Evolutionary conservation across 1,284 basidiomycete species (phyloP).

Genomic region (Tilletiopsis washingtonensis): DNA sequence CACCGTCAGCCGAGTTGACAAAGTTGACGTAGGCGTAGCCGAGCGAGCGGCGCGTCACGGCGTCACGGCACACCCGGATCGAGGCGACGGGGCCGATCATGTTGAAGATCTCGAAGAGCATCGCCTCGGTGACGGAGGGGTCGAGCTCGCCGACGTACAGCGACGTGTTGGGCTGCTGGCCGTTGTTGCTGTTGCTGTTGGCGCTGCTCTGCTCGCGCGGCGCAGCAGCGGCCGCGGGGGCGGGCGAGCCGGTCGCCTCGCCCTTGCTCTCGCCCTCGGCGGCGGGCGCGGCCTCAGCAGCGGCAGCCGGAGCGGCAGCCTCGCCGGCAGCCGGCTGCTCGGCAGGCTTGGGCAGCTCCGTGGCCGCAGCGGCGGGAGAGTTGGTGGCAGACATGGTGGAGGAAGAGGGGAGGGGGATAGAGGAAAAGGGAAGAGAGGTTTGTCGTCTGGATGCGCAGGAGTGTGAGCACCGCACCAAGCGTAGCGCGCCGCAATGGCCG

Average conservation of each 20-base stretch:
- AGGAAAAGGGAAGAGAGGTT: conserved; percentile 1
- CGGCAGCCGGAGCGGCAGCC: conserved; percentile 15
- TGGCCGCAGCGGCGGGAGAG: conserved; percentile 25
- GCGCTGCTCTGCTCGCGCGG: neutral
- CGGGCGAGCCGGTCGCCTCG: conserved; percentile 1
- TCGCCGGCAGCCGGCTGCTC: conserved; percentile 41
- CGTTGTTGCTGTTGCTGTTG: conserved; percentile 7
- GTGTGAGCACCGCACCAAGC: no score
- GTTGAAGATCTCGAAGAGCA: conserved; percentile 99
- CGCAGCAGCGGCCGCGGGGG: conserved; percentile 4
- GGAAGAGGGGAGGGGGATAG: neutral
- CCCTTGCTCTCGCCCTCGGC: conserved; percentile 3
- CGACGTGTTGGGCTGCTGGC: conserved; percentile 54
- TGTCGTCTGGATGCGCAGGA: conserved; percentile 14
- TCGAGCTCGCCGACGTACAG: conserved; percentile 99
- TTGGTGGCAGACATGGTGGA: conserved; percentile 30
- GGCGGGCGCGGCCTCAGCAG: conserved; percentile 14
- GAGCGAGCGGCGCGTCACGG: conserved; percentile 96
- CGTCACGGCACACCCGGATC: conserved; percentile 99
- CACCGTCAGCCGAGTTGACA: conserved; percentile 86
- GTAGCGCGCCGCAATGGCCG: no score
- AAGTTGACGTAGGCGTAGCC: conserved; percentile 99
- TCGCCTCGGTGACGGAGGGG: conserved; percentile 93
- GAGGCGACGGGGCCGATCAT: conserved; percentile 99
- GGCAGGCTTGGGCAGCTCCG: conserved; percentile 19